Percentiles rank a stretch among this genome's conserved stretches.
Evolutionary conservation across 345 rosid genomes (phyloP).

Genomic region (Firmiana major): DNA sequence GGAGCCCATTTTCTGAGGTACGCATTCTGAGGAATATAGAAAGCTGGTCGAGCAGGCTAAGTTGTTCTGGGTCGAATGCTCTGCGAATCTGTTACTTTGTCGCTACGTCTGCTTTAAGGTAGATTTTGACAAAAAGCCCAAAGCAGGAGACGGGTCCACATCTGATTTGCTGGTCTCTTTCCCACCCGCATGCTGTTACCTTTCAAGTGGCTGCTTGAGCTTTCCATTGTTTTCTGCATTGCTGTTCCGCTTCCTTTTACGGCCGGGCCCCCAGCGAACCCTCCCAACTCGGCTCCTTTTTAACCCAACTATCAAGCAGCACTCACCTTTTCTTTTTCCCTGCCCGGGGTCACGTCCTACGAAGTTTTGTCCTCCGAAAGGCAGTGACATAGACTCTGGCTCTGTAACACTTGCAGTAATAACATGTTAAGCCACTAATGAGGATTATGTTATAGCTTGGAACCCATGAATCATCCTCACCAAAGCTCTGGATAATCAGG

Average conservation of each 20-base stretch:
- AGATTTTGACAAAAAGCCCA: not conserved
- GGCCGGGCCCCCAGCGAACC: not conserved
- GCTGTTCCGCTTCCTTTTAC: not conserved
- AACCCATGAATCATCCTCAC: not conserved
- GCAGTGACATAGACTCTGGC: not conserved
- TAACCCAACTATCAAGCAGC: not conserved
- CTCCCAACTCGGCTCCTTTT: not conserved
- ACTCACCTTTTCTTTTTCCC: not conserved
- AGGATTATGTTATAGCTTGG: no score
- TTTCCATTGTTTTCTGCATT: not conserved
- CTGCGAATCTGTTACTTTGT: not conserved
- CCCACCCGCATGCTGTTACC: not conserved
- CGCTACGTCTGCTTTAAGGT: not conserved
- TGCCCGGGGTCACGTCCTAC: not conserved
- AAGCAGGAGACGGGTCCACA: constrained; percentile 1
- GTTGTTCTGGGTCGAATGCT: not conserved
- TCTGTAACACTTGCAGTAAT: not conserved
- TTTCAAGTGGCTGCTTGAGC: not conserved
- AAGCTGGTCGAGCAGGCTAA: no score
- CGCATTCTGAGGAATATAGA: not conserved
- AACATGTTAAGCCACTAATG: not conserved
- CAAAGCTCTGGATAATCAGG: not conserved
- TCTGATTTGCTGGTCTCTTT: not conserved
- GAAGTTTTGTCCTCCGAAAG: not conserved
- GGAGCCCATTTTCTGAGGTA: not conserved